A percentile compares a stretch with the other conserved stretches of the same genome.
These are phyloP conservation scores for Thelephora terrestris DNA, from an alignment of 1,284 basidiomycete genomes.

Conservation along the genomic window DNA sequence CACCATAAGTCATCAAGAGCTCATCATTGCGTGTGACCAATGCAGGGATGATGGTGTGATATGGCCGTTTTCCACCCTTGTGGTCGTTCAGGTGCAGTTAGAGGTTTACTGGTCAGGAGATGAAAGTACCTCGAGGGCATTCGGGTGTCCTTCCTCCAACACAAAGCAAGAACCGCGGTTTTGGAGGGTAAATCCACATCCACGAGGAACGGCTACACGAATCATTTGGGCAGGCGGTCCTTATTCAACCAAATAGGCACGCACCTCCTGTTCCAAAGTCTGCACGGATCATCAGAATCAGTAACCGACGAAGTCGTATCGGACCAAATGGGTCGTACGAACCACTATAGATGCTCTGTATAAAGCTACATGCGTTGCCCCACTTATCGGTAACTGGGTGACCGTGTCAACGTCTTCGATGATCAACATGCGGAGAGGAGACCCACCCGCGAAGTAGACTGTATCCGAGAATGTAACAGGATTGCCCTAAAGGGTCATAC, in stretches of 20 bases:
- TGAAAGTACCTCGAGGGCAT: slow-evolving; percentile 50
- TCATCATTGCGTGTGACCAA: slow-evolving; percentile 78
- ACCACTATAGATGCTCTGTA: slow-evolving; percentile 88
- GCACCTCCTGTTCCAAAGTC: slow-evolving; percentile 73
- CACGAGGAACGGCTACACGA: slow-evolving; percentile 71
- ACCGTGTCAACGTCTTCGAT: slow-evolving; percentile 2
- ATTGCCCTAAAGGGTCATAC: slow-evolving; percentile 43
- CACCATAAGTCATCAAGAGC: slow-evolving; percentile 82
- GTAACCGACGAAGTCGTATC: background rate
- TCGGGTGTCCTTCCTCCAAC: slow-evolving; percentile 74
- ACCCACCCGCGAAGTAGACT: slow-evolving; percentile 78
- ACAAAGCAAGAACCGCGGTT: slow-evolving; percentile 86
- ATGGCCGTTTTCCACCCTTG: slow-evolving; percentile 79
- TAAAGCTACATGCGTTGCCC: slow-evolving; percentile 93
- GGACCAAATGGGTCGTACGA: slow-evolving; percentile 10
- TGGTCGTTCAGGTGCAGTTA: background rate
- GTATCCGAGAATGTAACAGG: slow-evolving; percentile 83
- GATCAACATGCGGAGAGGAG: background rate
- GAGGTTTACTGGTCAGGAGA: background rate
- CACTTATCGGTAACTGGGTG: slow-evolving; percentile 68
- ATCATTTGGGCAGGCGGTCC: background rate
- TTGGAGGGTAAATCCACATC: slow-evolving; percentile 93
- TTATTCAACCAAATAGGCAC: background rate
- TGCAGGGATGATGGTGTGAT: slow-evolving; percentile 94
- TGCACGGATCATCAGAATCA: slow-evolving; percentile 13